Base-by-base conservation (phyloP, 2,329 filamentous ascomycete species). In the Fusarium fracticaudum region DNA sequence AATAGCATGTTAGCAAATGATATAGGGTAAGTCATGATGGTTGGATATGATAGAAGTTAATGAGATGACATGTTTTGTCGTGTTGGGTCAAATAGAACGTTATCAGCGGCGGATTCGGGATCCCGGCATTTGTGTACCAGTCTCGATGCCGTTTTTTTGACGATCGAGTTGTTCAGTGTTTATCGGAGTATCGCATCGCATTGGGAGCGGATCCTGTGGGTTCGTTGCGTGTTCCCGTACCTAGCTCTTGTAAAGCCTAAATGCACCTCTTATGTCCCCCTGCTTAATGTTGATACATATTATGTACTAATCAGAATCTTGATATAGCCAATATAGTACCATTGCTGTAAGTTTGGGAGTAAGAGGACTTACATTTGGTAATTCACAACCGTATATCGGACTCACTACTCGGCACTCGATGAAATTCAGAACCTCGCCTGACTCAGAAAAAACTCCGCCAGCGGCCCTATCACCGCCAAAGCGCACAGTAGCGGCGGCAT, bases 381-480 rank as follows among this genome's bases (percentile, higher is more conserved):
- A 54, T 17, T 54, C 35, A 40, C 20, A 38, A 38, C 51, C 20
- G 24, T 38, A n/a, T 8, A 62, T 63, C 55, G 38, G 33, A 20
- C n/a, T 44, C 18, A 44, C 15, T 33, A 33, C 47, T 68, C 20
- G 31, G 43, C 18, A 57, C 38, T 57, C n/a, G 37, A 50, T 29
- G 13, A 37, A n/a, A 50, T 71, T 70, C 38, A 43, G 53, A 66
- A 47, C 50, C 37, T 66, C 29, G 33, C 70, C 67, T 73, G 70
- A 73, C 57, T 73, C 71, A 15, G 33, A 73, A 55, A 51, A 60
- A 50, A 41, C 47, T 61, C 71, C 45, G 54, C 48, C 71, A 71
- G 70, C 71, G 71, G 71, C 66, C 63, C 51, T 51, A 31, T 43
- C 62, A 66, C 72, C 66, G 71, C 71, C 45, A n/a, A 51, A 47